Evolutionary conservation across 2,329 filamentous ascomycete genomes (phyloP), one percentile per base, ranked within the genome.

Genomic region (Aspergillus quadrilineatus): DNA sequence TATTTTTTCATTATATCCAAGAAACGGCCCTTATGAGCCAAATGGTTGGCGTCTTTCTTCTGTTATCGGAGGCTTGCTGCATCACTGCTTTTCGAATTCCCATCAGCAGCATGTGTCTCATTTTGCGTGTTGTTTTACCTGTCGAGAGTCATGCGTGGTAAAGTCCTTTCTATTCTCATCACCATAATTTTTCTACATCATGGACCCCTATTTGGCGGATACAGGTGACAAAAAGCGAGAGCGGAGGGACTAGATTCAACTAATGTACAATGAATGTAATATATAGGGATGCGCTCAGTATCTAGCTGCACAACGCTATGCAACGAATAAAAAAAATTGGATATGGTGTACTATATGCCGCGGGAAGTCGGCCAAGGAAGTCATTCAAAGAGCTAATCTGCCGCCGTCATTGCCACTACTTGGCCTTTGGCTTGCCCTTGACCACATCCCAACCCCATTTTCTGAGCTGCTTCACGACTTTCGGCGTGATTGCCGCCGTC

Each of bases 401-500:
- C 12, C 17, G 22, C 6, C 4, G 30, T 22, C 17, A 29, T 10
- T 28, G 14, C 6, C 26, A 44, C 63, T 62, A 71, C 42, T 61
- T 60, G 48, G 64, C 70, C 61, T 73, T 76, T 1, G 75, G 73
- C 63, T 79, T 84, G 65, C 85, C 82, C 79, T 91, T 96, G 50
- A 93, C 93, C 69, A 99, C 94, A 70, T 97, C 86, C 88, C 90
- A 97, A 4, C 94, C 94, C 91, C 93, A 96, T 10, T 85, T 82
- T 62, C 93, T 82, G 29, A 99, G 79, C 10, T 86, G 84, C 75
- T 91, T 95, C 67, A 97, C 94, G n/a, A 97, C 87, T 75, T 95
- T 97, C 1, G 94, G 94, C 7, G 90, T 92, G 34, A 97, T 82
- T 2, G 92, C 93, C 10, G 90, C 92, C 1, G 94, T 94, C 61